Evolutionary conservation across 345 rosid species (phyloP).

Genomic region (Dimocarpus longan): DNA sequence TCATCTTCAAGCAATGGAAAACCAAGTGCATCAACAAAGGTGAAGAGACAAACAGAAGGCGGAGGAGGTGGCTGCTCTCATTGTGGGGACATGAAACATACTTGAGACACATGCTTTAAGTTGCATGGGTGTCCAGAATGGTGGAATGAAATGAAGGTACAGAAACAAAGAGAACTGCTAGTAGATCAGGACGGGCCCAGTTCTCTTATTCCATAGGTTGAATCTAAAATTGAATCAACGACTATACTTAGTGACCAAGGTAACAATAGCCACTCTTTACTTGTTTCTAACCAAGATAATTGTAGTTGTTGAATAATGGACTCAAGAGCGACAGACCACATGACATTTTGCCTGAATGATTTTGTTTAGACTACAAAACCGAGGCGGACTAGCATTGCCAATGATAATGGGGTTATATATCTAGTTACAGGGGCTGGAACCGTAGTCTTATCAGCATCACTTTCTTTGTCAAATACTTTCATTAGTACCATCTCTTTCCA

Average conservation of each 20-base stretch:
- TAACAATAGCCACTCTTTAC: not conserved
- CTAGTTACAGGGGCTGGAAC: too few relatives aligned
- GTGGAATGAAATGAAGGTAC: constrained; percentile 12
- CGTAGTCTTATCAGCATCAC: too few relatives aligned
- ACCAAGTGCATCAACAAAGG: not conserved
- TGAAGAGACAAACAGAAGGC: not conserved
- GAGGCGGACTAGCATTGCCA: not conserved
- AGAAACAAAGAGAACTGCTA: not conserved
- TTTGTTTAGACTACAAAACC: not conserved
- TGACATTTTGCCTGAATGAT: not conserved
- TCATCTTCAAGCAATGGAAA: not conserved
- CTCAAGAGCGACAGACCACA: not conserved
- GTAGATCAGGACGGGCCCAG: not conserved
- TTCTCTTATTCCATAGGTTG: not conserved
- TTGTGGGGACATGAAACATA: constrained; percentile 10
- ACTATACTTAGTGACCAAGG: not conserved
- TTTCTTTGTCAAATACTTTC: too few relatives aligned
- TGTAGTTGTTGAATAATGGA: not conserved
- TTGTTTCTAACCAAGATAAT: not conserved
- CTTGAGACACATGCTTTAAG: constrained; percentile 5
- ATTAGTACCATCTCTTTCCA: too few relatives aligned
- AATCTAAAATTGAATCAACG: not conserved
- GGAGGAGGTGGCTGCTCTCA: not conserved
- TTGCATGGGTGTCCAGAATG: constrained; percentile 16
- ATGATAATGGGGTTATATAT: constrained; percentile 1